These are phyloP conservation scores for Ilex paraguariensis DNA, from an alignment of 305 asterid species.

Conservation along the genomic window DNA sequence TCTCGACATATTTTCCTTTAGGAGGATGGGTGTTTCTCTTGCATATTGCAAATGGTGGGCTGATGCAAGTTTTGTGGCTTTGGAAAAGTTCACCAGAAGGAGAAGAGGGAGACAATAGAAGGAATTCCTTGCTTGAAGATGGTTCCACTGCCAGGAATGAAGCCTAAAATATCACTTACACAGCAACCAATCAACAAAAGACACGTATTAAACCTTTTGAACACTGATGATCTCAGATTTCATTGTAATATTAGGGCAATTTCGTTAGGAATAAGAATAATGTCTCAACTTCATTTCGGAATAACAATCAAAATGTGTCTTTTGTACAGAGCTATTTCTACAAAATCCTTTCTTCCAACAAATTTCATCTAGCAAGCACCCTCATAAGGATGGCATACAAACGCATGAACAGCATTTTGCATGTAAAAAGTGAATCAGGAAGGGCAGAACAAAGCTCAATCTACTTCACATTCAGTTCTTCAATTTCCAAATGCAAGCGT, in stretches of 20 bases:
- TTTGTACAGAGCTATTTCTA: no score
- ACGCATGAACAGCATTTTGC: not conserved
- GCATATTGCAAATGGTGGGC: constrained; percentile 59
- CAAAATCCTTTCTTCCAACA: no score
- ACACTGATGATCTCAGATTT: no score
- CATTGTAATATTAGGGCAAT: no score
- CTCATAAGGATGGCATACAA: not conserved
- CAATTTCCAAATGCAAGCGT: constrained; percentile 3
- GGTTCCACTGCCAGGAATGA: constrained; percentile 8
- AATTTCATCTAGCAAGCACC: no score
- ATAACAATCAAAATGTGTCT: no score
- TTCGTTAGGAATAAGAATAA: no score
- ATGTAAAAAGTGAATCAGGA: not conserved
- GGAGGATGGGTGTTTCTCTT: constrained; percentile 36
- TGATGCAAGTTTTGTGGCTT: constrained; percentile 53
- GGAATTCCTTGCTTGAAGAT: constrained; percentile 20
- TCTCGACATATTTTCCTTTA: constrained; percentile 13
- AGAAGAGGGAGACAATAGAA: constrained; percentile 14
- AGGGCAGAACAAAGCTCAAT: not conserved
- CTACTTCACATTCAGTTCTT: constrained; percentile 11
- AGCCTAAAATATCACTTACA: no score
- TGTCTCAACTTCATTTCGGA: no score
- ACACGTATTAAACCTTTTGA: no score
- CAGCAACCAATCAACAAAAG: no score
- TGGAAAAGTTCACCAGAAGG: constrained; percentile 24